Evolutionary conservation across 768 basidiomycete species (phyloP).

Genomic region (Mycena metata): DNA sequence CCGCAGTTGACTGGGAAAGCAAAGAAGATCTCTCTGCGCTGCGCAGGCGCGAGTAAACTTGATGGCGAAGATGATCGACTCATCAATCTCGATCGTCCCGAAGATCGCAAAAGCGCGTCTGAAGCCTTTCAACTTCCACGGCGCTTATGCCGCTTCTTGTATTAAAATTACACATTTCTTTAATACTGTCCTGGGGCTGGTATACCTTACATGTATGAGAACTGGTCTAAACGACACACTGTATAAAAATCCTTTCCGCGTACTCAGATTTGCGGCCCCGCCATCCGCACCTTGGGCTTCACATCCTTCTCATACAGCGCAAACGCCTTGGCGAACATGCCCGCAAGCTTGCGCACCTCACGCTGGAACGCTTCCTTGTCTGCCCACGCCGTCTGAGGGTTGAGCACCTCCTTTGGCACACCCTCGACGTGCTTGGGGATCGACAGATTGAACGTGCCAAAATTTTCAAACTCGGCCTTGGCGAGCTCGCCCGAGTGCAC

Average conservation of each 20-base stretch:
- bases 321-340: conserved; percentile 97
- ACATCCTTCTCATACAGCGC: conserved; percentile 92
- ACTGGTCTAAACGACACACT: conserved; percentile 20
- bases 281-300: conserved; percentile 80
- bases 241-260: conserved; percentile 13
- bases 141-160: too few species aligned
- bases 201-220: conserved; percentile 21
- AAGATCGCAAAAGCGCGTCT: too few species aligned
- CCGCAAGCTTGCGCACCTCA: conserved; percentile 88
- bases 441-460: conserved; percentile 84
- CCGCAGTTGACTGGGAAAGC: too few species aligned
- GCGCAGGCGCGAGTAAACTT: too few species aligned
- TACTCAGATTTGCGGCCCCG: conserved; percentile 75
- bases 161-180: conserved; percentile 26
- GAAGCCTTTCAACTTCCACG: too few species aligned
- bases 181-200: conserved; percentile 11
- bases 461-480: conserved; percentile 88
- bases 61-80: too few species aligned
- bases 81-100: too few species aligned
- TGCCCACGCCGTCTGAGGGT: conserved; percentile 89
- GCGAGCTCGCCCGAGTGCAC: conserved; percentile 95
- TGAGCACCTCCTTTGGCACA: conserved; percentile 91
- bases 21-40: too few species aligned
- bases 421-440: conserved; percentile 88
- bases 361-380: conserved; percentile 91